These are phyloP conservation scores for Candolleomyces aberdarensis DNA, from an alignment of 768 basidiomycete genomes.

Conservation along the genomic window DNA sequence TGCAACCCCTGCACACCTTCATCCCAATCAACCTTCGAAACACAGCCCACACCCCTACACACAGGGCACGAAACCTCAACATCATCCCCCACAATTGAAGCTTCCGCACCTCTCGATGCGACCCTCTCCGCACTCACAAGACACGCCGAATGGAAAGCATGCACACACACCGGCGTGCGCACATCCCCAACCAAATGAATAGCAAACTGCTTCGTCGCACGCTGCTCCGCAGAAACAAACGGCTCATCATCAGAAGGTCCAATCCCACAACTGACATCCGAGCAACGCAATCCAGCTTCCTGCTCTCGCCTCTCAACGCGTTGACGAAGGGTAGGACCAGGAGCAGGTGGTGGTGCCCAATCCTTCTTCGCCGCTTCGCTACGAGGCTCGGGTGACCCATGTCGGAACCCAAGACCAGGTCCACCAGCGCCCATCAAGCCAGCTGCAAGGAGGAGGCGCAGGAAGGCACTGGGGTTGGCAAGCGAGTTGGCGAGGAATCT, in stretches of 20 bases:
- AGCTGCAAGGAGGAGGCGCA: conserved; percentile 7
- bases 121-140: conserved; percentile 65
- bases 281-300: conserved; percentile 69
- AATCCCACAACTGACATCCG: conserved; percentile 68
- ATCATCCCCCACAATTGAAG: conserved; percentile 31
- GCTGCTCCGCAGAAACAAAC: conserved; percentile 26
- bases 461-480: neutral
- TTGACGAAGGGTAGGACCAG: conserved; percentile 70
- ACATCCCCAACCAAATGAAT: conserved; percentile 28
- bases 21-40: conserved; percentile 61
- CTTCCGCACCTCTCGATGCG: conserved; percentile 59
- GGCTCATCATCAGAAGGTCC: conserved; percentile 77
- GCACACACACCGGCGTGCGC: conserved; percentile 45
- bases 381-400: neutral
- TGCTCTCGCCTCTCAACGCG: conserved; percentile 70
- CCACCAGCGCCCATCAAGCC: conserved; percentile 17
- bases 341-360: conserved; percentile 62
- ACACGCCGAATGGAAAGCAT: conserved; percentile 72
- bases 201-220: conserved; percentile 33
- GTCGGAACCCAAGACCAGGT: conserved; percentile 12
- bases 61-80: conserved; percentile 76
- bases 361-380: conserved; percentile 30
- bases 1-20: conserved; percentile 32
- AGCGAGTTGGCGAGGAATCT: conserved; percentile 7
- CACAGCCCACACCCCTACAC: conserved; percentile 61